These are phyloP conservation scores for Floccularia luteovirens DNA, from an alignment of 768 basidiomycete species.

Conservation along the genomic window DNA sequence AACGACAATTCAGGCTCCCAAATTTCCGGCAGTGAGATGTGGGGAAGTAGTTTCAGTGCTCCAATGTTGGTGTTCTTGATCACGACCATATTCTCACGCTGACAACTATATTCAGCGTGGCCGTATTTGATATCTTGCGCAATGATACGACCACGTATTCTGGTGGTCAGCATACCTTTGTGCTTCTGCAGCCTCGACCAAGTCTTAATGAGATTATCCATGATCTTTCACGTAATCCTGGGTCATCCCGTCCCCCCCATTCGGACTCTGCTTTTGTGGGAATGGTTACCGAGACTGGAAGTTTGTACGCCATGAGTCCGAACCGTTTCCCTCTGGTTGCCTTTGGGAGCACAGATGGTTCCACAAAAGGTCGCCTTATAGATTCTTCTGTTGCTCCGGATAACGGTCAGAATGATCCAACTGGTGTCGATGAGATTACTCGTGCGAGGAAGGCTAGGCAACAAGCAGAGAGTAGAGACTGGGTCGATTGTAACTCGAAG, in stretches of 20 bases:
- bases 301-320: conserved; percentile 83
- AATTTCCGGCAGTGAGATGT: conserved; percentile 39
- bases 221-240: conserved; percentile 31
- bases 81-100: not conserved
- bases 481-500: conserved; percentile 5
- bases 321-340: conserved; percentile 75
- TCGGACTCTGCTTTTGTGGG: conserved; percentile 76
- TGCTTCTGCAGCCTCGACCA: conserved; percentile 82
- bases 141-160: conserved; percentile 10
- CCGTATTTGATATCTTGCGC: conserved; percentile 71
- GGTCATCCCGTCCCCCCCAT: conserved; percentile 20
- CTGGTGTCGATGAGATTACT: conserved; percentile 10
- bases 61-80: conserved; percentile 52
- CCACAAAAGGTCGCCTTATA: conserved; percentile 12
- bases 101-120: conserved; percentile 46
- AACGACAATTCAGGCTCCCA: conserved; percentile 11
- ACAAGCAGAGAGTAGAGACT: conserved; percentile 2
- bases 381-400: conserved; percentile 11
- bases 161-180: conserved; percentile 44
- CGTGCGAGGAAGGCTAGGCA: conserved; percentile 4
- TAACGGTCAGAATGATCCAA: conserved; percentile 8
- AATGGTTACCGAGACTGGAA: conserved; percentile 59
- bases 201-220: conserved; percentile 69
- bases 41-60: conserved; percentile 51
- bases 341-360: conserved; percentile 35